Base-by-base conservation (phyloP, 1,284 basidiomycete species). In the Ganoderma leucocontextum region DNA sequence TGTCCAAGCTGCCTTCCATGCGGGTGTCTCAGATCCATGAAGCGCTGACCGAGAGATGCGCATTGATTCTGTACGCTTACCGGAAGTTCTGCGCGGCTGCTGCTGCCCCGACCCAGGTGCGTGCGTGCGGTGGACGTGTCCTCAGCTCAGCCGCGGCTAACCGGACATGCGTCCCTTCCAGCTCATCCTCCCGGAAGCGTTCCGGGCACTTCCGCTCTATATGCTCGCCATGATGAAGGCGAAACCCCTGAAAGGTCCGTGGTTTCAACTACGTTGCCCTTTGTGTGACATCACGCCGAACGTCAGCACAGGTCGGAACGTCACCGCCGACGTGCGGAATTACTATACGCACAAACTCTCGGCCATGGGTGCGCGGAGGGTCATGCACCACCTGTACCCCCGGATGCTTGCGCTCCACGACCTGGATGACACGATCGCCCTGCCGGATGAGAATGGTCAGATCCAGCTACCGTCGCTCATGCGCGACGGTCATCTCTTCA, bases 101-200 rank as follows among this genome's bases (percentile, higher is more conserved):
- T 0, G 94, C 95, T 0, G 86, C 89, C 25, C 84, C 88, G 0
- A 93, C 94, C 7, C 97, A 98, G 85, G 95, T 95, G 71, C 72
- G 83, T 71, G 71, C 71, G 82, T 71, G 25, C 17, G 19, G n/a
- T n/a, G n/a, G 3, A 35, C 47, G 38, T 39, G n/a, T 38, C 22
- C 10, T 52, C 35, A 39, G 39, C 22, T n/a, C 29, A 41, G 3
- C 44, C 22, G 12, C 60, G 25, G 65, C 52, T 66, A 33, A 67
- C 44, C 41, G 22, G 60, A n/a, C 15, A 12, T 33, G 0, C 0
- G 12, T 29, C 0, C 10, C 4, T 41, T 53, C 61, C 73, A 97
- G 94, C 82, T 99, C 66, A 95, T 99, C 72, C 89, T 99, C 41
- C 98, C 98, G 1, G 98, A 99, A 81, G 92, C 92, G 1, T 97